Percentiles rank a stretch among this genome's conserved stretches.
Conservation (phyloP, 345 rosid species). For the Populus deltoides region DNA sequence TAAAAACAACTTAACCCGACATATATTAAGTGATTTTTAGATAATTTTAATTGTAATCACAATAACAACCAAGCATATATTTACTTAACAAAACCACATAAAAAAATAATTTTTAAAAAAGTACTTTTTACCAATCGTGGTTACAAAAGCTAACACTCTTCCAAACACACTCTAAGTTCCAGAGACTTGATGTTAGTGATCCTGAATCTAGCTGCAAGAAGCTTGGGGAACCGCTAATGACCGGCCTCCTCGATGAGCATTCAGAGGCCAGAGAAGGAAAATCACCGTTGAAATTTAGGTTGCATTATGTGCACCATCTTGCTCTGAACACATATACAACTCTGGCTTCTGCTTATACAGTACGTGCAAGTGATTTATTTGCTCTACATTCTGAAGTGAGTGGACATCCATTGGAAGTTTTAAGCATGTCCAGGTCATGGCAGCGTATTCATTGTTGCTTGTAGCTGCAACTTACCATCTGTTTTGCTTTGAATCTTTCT, state of each 20-base stretch:
- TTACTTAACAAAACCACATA: too few relatives aligned
- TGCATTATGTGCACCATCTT: constrained; percentile 60
- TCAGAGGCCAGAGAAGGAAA: constrained; percentile 15
- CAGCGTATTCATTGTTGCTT: constrained; percentile 71
- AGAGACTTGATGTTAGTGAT: constrained; percentile 37
- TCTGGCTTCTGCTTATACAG: constrained; percentile 65
- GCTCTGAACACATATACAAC: constrained; percentile 59
- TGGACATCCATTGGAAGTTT: constrained; percentile 28
- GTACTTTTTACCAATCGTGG: too few relatives aligned
- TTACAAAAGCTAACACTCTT: too few relatives aligned
- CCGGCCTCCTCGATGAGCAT: constrained; percentile 34
- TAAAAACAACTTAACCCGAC: too few relatives aligned
- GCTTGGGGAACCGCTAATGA: constrained; percentile 53
- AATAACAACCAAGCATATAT: too few relatives aligned
- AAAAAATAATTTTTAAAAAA: too few relatives aligned
- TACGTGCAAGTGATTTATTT: constrained; percentile 35
- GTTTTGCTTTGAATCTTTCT: constrained; percentile 47
- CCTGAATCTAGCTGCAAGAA: constrained; percentile 58
- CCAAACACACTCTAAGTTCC: too few relatives aligned
- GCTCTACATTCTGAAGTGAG: constrained; percentile 24
- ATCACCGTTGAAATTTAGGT: constrained; percentile 28
- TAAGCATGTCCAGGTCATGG: constrained; percentile 47
- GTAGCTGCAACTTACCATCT: constrained; percentile 58
- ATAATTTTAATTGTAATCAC: too few relatives aligned
- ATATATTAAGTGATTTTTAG: too few relatives aligned